Percentiles rank a stretch among this genome's conserved stretches.
phyloP scores from a whole-genome alignment of 306 rosid species.

The Inga laurina region DNA sequence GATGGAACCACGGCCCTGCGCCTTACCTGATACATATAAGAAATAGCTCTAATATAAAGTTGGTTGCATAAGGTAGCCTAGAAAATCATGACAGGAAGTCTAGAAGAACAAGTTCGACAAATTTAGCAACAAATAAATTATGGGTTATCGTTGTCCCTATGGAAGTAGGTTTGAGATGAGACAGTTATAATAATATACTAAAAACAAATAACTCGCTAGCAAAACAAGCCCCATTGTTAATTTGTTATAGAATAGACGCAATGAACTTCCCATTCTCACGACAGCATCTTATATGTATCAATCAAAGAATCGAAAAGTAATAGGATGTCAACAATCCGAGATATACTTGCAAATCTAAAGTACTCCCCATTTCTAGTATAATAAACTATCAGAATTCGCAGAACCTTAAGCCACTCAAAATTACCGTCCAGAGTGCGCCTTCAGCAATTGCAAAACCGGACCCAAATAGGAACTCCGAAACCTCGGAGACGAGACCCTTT shows the following conservation, averaged over 20 bases:
- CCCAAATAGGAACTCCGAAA: conserved; percentile 83
- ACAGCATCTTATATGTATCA: not conserved
- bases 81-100: conserved; percentile 29
- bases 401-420: not conserved
- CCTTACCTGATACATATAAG: conserved; percentile 64
- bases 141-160: not conserved
- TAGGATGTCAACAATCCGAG: not conserved
- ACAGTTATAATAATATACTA: not conserved
- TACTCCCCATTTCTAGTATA: not conserved
- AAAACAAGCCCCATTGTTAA: conserved; percentile 9
- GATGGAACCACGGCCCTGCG: conserved; percentile 99
- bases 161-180: not conserved
- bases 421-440: conserved; percentile 97
- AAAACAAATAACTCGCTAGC: not conserved
- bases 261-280: not conserved
- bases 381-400: not conserved
- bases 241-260: not conserved
- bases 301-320: not conserved
- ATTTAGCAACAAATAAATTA: not conserved
- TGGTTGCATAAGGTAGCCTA: conserved; percentile 12
- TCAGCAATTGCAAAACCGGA: conserved; percentile 96
- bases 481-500: conserved; percentile 89
- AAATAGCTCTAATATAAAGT: conserved; percentile 25
- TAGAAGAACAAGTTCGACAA: not conserved
- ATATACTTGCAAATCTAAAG: not conserved